These are phyloP conservation scores for Eudorina sp. DNA, from an alignment of 139 green algal species.

Conservation along the genomic window DNA sequence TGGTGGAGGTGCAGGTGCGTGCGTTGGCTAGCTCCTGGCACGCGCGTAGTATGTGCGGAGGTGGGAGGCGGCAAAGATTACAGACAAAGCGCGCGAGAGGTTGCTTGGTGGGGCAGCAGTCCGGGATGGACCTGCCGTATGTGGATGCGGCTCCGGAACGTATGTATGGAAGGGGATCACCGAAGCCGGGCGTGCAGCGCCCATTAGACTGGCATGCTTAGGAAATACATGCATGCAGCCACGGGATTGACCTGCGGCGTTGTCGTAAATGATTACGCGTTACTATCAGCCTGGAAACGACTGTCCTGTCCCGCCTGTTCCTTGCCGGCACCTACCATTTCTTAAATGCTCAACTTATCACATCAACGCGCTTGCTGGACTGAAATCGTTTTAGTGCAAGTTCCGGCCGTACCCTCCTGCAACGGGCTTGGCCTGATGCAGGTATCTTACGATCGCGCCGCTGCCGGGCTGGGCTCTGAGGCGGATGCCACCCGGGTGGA, in stretches of 20 bases:
- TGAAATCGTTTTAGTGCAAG: no score
- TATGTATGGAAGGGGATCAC: background rate
- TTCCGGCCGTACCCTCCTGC: no score
- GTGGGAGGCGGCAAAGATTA: background rate
- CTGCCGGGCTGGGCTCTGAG: no score
- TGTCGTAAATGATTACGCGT: no score
- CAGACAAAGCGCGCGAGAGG: no score
- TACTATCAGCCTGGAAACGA: background rate
- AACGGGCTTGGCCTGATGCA: background rate
- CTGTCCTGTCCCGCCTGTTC: background rate
- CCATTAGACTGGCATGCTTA: no score
- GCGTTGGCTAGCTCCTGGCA: no score
- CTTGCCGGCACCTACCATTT: background rate
- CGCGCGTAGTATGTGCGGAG: background rate
- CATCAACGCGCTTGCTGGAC: background rate
- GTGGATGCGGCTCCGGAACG: background rate
- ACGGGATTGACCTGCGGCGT: no score
- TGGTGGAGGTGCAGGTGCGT: conserved; percentile 6
- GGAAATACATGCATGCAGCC: no score
- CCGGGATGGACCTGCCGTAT: background rate
- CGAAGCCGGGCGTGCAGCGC: background rate
- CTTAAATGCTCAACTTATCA: no score
- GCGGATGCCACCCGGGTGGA: background rate
- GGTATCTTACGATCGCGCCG: conserved; percentile 17
- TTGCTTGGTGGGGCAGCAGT: background rate